These are phyloP conservation scores for Pisolithus microcarpus DNA, from an alignment of 768 basidiomycete genomes.

Conservation along the genomic window DNA sequence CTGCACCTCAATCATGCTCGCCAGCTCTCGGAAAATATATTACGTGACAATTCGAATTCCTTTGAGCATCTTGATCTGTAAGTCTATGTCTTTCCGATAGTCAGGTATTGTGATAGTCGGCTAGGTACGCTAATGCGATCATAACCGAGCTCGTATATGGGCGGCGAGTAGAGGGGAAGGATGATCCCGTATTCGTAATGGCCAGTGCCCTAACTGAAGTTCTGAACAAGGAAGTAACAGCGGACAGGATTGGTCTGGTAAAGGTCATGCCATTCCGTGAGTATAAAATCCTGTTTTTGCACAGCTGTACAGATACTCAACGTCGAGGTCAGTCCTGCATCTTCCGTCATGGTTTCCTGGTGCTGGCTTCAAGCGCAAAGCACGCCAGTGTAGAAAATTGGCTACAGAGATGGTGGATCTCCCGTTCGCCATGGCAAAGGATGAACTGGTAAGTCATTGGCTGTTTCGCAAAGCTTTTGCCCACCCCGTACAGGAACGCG, in stretches of 20 bases:
- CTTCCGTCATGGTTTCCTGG: slow-evolving; percentile 12
- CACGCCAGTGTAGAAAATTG: background rate
- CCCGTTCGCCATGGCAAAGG: slow-evolving; percentile 5
- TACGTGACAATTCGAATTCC: background rate
- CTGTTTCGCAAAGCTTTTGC: too few species aligned
- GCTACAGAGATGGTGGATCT: background rate
- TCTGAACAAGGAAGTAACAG: background rate
- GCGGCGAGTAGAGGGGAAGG: background rate
- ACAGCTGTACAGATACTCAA: background rate
- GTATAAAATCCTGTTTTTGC: background rate
- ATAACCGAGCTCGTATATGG: slow-evolving; percentile 4
- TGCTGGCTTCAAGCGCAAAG: slow-evolving; percentile 4
- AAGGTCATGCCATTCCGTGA: slow-evolving; percentile 7
- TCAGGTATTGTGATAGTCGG: background rate
- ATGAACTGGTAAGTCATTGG: background rate
- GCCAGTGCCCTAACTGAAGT: background rate
- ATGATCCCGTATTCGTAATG: slow-evolving; percentile 3
- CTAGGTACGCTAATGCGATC: background rate
- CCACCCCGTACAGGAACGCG: background rate
- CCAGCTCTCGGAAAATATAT: background rate
- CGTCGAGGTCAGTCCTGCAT: slow-evolving; percentile 2
- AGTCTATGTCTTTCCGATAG: background rate
- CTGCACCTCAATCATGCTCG: slow-evolving; percentile 1
- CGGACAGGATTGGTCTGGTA: background rate
- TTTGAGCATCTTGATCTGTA: slow-evolving; percentile 2